Evolutionary conservation across 371 early-diverging fungal genomes (phyloP).

Genomic region (Zychaea mexicana): DNA sequence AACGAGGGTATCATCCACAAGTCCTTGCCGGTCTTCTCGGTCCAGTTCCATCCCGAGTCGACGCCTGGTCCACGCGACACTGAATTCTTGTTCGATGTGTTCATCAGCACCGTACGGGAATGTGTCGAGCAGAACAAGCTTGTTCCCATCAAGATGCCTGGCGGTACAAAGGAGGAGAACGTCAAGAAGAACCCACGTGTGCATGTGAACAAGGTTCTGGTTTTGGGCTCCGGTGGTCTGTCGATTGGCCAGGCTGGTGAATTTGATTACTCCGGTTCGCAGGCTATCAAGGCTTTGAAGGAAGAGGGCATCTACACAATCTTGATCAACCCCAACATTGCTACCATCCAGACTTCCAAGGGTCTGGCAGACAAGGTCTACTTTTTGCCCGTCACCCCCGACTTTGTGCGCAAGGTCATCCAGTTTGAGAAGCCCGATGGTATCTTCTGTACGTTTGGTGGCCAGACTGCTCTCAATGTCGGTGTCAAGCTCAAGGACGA

Average conservation of each 20-base stretch:
- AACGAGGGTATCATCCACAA: conserved; percentile 97
- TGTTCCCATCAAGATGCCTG: conserved; percentile 76
- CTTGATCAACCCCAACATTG: conserved; percentile 96
- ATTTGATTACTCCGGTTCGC: conserved; percentile 97
- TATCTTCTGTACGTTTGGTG: conserved; percentile 94
- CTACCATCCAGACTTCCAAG: conserved; percentile 95
- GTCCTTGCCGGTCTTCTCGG: conserved; percentile 90
- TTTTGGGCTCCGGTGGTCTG: conserved; percentile 96
- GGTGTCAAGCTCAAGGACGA: conserved; percentile 89
- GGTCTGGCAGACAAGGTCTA: conserved; percentile 95
- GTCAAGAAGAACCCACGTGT: conserved; percentile 56
- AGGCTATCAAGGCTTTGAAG: conserved; percentile 96
- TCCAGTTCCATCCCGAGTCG: conserved; percentile 98
- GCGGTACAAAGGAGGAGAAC: conserved; percentile 58
- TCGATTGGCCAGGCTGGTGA: conserved; percentile 98
- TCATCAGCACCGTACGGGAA: conserved; percentile 75
- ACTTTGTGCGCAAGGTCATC: conserved; percentile 92
- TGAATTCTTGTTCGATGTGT: conserved; percentile 93
- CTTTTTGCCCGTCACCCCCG: conserved; percentile 92
- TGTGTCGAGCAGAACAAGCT: conserved; percentile 74
- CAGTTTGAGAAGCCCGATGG: conserved; percentile 93
- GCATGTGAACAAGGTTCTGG: conserved; percentile 80
- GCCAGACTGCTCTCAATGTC: conserved; percentile 93
- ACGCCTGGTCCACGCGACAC: conserved; percentile 98
- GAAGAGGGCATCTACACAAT: conserved; percentile 93